phyloP scores from a whole-genome alignment of 805 yeast genomes.

The Lipomyces lipofer region DNA sequence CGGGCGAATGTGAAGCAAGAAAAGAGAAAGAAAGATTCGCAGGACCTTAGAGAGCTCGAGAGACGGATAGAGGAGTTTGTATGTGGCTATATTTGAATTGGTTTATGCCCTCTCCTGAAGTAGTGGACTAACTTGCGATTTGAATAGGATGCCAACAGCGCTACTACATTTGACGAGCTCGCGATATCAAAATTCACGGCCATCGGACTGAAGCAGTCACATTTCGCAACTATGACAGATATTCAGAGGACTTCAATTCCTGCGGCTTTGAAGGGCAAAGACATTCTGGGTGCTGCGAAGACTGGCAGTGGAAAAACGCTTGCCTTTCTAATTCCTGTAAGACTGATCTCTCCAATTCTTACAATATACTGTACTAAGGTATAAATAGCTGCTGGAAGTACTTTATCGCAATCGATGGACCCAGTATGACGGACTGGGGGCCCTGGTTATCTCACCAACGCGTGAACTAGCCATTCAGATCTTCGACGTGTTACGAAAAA shows the following conservation, averaged over 20 bases:
- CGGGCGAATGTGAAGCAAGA: constrained; percentile 9
- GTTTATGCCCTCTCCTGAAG: not conserved
- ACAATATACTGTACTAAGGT: not conserved
- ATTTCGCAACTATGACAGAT: constrained; percentile 77
- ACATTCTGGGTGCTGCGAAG: constrained; percentile 82
- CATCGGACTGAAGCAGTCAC: constrained; percentile 58
- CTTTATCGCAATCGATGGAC: constrained; percentile 72
- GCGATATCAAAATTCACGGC: constrained; percentile 32
- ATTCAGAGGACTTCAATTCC: constrained; percentile 83
- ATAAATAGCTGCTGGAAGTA: constrained; percentile 37
- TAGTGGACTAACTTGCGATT: not conserved
- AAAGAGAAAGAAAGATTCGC: constrained; percentile 12
- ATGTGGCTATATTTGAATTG: not conserved
- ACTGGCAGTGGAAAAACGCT: constrained; percentile 92
- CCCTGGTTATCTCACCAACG: constrained; percentile 86
- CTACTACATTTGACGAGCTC: constrained; percentile 27
- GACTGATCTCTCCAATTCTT: constrained; percentile 35
- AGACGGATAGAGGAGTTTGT: constrained; percentile 15
- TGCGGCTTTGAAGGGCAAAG: constrained; percentile 70
- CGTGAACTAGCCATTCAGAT: constrained; percentile 89
- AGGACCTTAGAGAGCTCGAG: constrained; percentile 13
- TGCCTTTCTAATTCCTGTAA: constrained; percentile 78
- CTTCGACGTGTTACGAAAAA: constrained; percentile 79
- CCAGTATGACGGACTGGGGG: constrained; percentile 85
- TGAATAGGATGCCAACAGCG: not conserved